Percentiles rank a stretch among this genome's conserved stretches.
These are phyloP conservation scores for Salix dunnii DNA, from an alignment of 345 rosid genomes.

Conservation along the genomic window DNA sequence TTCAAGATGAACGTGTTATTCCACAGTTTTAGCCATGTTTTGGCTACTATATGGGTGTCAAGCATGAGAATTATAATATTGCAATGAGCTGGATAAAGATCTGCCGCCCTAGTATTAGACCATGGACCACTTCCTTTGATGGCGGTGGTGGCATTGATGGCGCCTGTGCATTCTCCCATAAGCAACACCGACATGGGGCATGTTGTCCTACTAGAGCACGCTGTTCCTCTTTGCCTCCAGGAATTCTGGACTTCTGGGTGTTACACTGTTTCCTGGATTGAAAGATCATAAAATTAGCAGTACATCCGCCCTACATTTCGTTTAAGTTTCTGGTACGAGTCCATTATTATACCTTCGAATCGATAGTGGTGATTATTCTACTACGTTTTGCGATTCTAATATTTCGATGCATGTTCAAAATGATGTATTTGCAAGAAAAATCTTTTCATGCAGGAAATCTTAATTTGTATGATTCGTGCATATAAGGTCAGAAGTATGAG, in stretches of 20 bases:
- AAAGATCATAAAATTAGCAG: not conserved
- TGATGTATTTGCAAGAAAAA: not conserved
- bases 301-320: not conserved
- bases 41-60: not conserved
- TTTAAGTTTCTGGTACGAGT: not conserved
- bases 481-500: not conserved
- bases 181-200: slow-evolving; percentile 8
- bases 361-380: not conserved
- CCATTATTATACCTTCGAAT: not conserved
- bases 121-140: not conserved
- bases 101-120: slow-evolving; percentile 15
- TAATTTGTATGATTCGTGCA: not conserved
- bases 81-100: slow-evolving; percentile 13
- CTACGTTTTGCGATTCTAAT: not conserved
- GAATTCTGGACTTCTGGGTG: not conserved
- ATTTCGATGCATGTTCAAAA: not conserved
- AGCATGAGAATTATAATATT: not conserved
- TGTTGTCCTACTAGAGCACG: not conserved
- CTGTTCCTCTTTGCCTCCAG: not conserved
- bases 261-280: slow-evolving; percentile 15
- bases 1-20: not conserved
- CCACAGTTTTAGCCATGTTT: not conserved
- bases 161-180: slow-evolving; percentile 4
- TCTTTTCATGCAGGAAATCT: not conserved
- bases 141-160: not conserved